Evolutionary conservation across 2,329 filamentous ascomycete genomes (phyloP), one percentile per base, ranked within the genome.

Genomic region (Sporothrix phasma): DNA sequence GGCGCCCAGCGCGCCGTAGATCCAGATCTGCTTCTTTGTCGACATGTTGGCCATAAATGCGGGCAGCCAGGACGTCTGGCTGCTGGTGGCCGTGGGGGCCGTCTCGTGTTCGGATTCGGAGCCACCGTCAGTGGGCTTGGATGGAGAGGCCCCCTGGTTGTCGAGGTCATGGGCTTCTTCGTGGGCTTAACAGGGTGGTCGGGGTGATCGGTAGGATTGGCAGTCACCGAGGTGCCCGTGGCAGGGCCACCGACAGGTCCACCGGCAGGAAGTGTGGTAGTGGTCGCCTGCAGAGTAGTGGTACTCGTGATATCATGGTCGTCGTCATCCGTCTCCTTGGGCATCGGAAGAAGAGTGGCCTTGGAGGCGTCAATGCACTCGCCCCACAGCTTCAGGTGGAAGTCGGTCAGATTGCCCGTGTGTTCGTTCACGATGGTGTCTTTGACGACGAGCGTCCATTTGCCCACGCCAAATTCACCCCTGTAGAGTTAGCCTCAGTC

Each of bases 371-470:
- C 90, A 69, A 90, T 89, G 66, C 84, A 82, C 75, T 97, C 92
- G 67, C 94, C 94, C 91, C 92, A 99, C 3, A 99, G 83, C 73
- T 93, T 95, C 65, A 99, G 80, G 71, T 90, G 89, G 91, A 92
- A 99, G 76, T 99, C 93, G 54, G 86, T 81, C 71, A 97, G 95
- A 10, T 79, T 86, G 68, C 94, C 94, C 5, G 79, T 85, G 74
- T 88, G 79, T 5, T 88, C 82, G 45, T 99, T 97, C 66, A 88
- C 82, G 19, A 84, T 79, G 22, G 88, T 88, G 73, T 99, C 94
- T 71, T 92, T 94, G 71, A 97, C 85, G 60, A 97, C 79, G 45
- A 99, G 82, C 0, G 89, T 96, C 94, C 94, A 99, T 24, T 84
- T 92, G 61, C 94, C 94, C 64, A 92, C 75, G 65, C 92, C 92